Evolutionary conservation across 2,329 filamentous ascomycete species (phyloP), one percentile per base, ranked within the genome.

Genomic region (Zalaria sp.): DNA sequence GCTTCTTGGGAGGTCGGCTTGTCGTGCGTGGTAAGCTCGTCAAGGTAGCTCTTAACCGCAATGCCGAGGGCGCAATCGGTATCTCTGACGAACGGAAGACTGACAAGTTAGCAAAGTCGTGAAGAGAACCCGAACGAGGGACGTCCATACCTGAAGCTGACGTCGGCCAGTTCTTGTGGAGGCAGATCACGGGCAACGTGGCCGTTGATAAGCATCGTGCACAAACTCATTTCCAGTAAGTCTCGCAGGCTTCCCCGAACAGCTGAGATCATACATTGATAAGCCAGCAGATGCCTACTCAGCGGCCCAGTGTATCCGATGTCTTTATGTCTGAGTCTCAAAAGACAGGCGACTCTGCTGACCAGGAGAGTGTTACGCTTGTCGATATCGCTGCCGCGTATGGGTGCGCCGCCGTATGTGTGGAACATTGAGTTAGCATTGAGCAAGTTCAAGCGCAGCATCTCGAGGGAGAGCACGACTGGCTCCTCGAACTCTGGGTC

Each of bases 261-360:
- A 34, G 83, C 77, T 2, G 81, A 81, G 34, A 86, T 79, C 44
- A 96, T 71, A 1, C 86, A 88, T 46, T 86, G 83, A 67, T 88
- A 98, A 26, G 79, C 80, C 35, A 98, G 71, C 40, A 95, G 71
- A 50, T 89, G 87, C 60, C 91, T 81, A 68, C 87, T 94, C 1
- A 98, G 72, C 1, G 91, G 89, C 1, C 91, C 91, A 2, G 89
- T 95, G 62, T 95, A 98, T 27, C 91, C 91, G 51, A 89, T 88
- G 3, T 75, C 72, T 51, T 84, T 75, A 58, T 98, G 91, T 28
- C 79, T 77, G 47, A 96, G 70, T 55, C 83, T 85, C 40, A 87
- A 75, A 44, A 96, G 69, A 41, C 83, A 87, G 9, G 88, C 84
- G 46, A 88, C 81, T 34, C 91, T 81, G 51, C 87, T 91, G 53